Percentiles rank a stretch among this genome's conserved stretches.
phyloP scores from a whole-genome alignment of 352 stramenopile genomes.

The Elongisporangium senticosum region DNA sequence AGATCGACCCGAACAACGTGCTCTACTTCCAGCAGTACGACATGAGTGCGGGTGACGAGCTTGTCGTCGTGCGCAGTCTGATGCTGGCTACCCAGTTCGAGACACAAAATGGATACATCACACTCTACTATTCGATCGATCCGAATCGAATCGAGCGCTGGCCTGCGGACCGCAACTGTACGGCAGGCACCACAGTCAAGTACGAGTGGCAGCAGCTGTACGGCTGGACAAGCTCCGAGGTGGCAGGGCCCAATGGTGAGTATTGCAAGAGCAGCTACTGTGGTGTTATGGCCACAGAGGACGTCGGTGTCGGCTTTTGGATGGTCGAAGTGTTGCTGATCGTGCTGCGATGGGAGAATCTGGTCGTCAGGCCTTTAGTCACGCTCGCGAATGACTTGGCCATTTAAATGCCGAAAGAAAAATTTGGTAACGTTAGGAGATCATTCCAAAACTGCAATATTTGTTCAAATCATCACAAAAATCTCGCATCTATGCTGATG shows the following conservation, averaged over 20 bases:
- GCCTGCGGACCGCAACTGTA: not conserved
- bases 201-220: not conserved
- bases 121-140: slow-evolving; percentile 28
- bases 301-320: slow-evolving; percentile 41
- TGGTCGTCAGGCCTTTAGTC: slow-evolving; percentile 34
- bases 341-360: slow-evolving; percentile 36
- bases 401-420: too few species aligned
- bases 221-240: not conserved
- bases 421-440: too few species aligned
- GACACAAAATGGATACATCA: slow-evolving; percentile 33
- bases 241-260: slow-evolving; percentile 1
- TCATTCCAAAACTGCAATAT: too few species aligned
- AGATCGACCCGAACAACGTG: slow-evolving; percentile 38
- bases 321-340: slow-evolving; percentile 42
- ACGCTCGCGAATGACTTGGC: slow-evolving; percentile 13
- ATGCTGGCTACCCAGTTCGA: slow-evolving; percentile 41
- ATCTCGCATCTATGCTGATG: too few species aligned
- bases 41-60: slow-evolving; percentile 23
- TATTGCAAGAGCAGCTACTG: slow-evolving; percentile 37
- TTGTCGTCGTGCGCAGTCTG: slow-evolving; percentile 36
- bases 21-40: slow-evolving; percentile 24
- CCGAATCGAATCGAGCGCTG: slow-evolving; percentile 1
- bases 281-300: slow-evolving; percentile 21
- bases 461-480: too few species aligned
- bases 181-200: not conserved